Base-by-base conservation (phyloP, 345 rosid genomes). In the Pistacia integerrima region DNA sequence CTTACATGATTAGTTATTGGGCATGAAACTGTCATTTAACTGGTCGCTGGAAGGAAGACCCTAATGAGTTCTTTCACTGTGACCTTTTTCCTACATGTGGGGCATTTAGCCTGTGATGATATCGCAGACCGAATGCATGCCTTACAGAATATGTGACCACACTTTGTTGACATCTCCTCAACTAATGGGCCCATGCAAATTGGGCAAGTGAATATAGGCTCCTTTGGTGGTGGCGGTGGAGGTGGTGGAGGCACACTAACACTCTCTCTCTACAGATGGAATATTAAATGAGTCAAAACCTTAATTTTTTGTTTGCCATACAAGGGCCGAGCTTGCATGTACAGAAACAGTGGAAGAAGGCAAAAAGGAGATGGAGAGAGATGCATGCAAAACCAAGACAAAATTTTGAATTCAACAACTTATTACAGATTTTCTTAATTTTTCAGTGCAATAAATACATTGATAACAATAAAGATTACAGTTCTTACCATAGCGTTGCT, bases 91-190 rank as follows among this genome's bases (percentile, higher is more conserved):
- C 99, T 77, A 83, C 99, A 97, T 0, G 98, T 88, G 2, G 98
- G 99, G 77, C 99, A 97, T 83, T 89, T 92, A 38, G 78, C 80
- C 83, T 91, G 94, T 25, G 60, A 18, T 59, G 87, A 71, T 49
- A 94, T 76, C 3, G 96, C 98, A 38, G 74, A 70, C 87, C 56
- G 85, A 44, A 97, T 91, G 82, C 99, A 97, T 54, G 33, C 57
- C 80, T 84, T 87, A 77, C 99, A 97, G 88, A 94, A 97, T 55
- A 97, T 97, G 72, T 97, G 99, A 64, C 99, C 99, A 80, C 99
- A 97, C 78, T 86, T 94, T 20, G 99, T 97, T 16, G 98, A 86
- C 73, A 81, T 83, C 87, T 91, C 98, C 83, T 91, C 90, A 0
- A 78, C 87, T 28, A 97, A 78, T 61, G 92, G 88, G 67, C 90